Percentiles rank a stretch among this genome's conserved stretches.
Conservation (phyloP, 768 basidiomycete genomes). For the Kwoniella pini region DNA sequence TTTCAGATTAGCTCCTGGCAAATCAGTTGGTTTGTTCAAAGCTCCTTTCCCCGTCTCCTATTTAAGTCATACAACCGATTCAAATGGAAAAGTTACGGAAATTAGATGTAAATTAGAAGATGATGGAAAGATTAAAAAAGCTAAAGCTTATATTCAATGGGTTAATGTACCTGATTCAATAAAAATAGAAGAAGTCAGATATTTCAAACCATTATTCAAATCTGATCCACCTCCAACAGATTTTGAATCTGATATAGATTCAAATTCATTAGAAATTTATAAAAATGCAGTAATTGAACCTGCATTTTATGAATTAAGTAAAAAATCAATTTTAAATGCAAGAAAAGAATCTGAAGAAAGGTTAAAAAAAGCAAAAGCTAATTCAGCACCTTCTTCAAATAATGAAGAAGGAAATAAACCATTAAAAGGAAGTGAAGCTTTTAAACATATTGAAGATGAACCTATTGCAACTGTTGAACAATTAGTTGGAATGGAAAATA, state of each 20-base stretch:
- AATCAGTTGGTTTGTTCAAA: constrained; percentile 94
- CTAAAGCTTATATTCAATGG: constrained; percentile 86
- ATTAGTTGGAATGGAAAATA: constrained; percentile 83
- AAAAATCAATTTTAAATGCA: constrained; percentile 66
- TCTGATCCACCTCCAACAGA: constrained; percentile 85
- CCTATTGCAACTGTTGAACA: constrained; percentile 75
- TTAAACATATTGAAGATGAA: constrained; percentile 55
- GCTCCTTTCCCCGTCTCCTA: constrained; percentile 90
- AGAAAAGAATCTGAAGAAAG: constrained; percentile 62
- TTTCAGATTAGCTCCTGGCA: constrained; percentile 95
- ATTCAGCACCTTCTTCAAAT: constrained; percentile 39
- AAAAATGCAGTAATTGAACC: constrained; percentile 81
- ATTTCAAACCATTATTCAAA: constrained; percentile 93
- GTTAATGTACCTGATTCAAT: constrained; percentile 62
- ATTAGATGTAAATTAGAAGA: constrained; percentile 78
- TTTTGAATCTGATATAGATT: constrained; percentile 78
- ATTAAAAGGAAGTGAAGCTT: constrained; percentile 27
- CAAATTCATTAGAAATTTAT: constrained; percentile 75
- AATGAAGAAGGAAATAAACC: background rate
- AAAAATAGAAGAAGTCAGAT: constrained; percentile 78
- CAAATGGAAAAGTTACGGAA: constrained; percentile 74
- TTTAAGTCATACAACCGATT: constrained; percentile 79
- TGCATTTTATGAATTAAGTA: constrained; percentile 83
- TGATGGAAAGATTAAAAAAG: constrained; percentile 65
- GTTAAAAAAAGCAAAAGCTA: constrained; percentile 60